Evolutionary conservation across 305 asterid genomes (phyloP).

Genomic region (Fraxinus paxiana): DNA sequence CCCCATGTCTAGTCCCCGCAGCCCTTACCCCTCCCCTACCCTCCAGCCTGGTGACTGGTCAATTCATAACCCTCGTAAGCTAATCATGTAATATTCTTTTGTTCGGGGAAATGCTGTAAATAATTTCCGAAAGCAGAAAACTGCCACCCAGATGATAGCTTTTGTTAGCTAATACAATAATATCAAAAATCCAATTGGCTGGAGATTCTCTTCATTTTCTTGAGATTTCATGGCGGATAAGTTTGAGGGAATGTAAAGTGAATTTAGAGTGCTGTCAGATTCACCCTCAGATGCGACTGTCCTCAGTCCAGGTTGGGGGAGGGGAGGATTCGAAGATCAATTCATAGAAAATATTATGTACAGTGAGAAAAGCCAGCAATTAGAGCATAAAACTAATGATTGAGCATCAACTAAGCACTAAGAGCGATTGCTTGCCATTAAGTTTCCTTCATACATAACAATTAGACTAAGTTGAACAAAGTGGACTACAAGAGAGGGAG

Average conservation of each 20-base stretch:
- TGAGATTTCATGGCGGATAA: background rate
- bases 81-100: background rate
- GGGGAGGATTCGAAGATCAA: background rate
- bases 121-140: background rate
- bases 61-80: background rate
- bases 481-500: background rate
- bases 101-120: background rate
- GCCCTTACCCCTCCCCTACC: background rate
- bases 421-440: background rate
- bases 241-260: background rate
- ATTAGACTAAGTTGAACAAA: background rate
- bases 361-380: background rate
- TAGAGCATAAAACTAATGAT: background rate
- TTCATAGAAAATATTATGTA: background rate
- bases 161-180: background rate
- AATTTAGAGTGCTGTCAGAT: background rate
- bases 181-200: background rate
- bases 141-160: background rate
- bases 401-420: background rate
- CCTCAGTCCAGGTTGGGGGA: background rate
- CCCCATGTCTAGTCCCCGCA: background rate
- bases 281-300: background rate
- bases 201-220: background rate
- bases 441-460: background rate
- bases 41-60: background rate